A percentile compares a stretch with the other conserved stretches of the same genome.
Conservation (phyloP, 805 yeast genomes). For the Saturnispora besseyi region DNA sequence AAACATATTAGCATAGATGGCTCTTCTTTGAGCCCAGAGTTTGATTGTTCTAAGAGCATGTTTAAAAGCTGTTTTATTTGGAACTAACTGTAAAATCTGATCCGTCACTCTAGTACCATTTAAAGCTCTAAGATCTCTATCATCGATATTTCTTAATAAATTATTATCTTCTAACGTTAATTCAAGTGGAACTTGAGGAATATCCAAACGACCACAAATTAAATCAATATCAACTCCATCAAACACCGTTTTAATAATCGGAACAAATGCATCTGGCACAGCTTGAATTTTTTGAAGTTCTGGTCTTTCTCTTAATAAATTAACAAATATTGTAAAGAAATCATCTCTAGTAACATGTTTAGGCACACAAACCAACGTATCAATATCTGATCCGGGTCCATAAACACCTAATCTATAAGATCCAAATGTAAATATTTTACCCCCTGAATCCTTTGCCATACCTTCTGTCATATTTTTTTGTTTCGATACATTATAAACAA, state of each 20-base stretch:
- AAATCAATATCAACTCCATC: slow-evolving; percentile 90
- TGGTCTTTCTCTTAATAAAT: slow-evolving; percentile 56
- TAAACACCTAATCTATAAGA: slow-evolving; percentile 92
- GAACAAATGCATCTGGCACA: slow-evolving; percentile 97
- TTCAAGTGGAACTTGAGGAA: slow-evolving; percentile 72
- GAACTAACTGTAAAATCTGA: slow-evolving; percentile 81
- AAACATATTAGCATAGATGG: slow-evolving; percentile 86
- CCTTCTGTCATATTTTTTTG: slow-evolving; percentile 92
- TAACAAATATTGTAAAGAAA: slow-evolving; percentile 75
- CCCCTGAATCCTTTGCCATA: slow-evolving; percentile 96
- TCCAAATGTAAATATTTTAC: slow-evolving; percentile 93
- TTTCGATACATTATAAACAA: slow-evolving; percentile 73
- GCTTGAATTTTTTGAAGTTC: slow-evolving; percentile 87
- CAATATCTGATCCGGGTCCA: slow-evolving; percentile 98
- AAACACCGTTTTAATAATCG: slow-evolving; percentile 83
- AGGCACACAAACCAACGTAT: slow-evolving; percentile 93
- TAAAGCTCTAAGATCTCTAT: slow-evolving; percentile 77
- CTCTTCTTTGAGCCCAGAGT: slow-evolving; percentile 94
- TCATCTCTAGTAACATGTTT: slow-evolving; percentile 88
- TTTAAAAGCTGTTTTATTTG: slow-evolving; percentile 86
- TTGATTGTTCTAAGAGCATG: slow-evolving; percentile 89
- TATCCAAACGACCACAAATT: slow-evolving; percentile 72
- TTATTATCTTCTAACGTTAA: slow-evolving; percentile 79
- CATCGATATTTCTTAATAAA: slow-evolving; percentile 78
- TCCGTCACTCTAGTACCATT: slow-evolving; percentile 98